These are phyloP conservation scores for Neurospora tetrasperma DNA, from an alignment of 495 filamentous ascomycete species.

Conservation along the genomic window DNA sequence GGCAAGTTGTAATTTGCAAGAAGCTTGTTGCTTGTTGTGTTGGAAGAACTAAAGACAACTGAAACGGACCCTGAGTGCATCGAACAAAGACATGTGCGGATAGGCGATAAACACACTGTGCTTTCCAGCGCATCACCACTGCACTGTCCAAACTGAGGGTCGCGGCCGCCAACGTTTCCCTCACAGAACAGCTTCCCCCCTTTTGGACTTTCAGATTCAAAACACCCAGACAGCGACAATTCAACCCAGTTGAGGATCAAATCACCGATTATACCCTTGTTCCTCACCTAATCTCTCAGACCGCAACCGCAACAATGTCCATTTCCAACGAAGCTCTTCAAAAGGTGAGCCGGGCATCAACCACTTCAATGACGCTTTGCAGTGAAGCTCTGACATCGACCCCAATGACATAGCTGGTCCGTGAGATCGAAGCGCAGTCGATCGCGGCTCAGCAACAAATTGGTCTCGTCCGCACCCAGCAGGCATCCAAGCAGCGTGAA, in stretches of 20 bases:
- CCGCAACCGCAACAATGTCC: conserved; percentile 53
- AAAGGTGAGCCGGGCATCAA: conserved; percentile 50
- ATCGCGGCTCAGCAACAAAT: conserved; percentile 86
- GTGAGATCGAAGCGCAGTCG: conserved; percentile 88
- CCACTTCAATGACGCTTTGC: neutral
- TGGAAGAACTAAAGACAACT: neutral
- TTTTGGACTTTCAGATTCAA: neutral
- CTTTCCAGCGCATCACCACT: neutral
- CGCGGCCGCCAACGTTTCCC: neutral
- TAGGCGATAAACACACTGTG: neutral
- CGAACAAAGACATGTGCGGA: neutral
- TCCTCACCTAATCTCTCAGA: neutral
- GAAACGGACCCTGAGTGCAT: too few relatives aligned
- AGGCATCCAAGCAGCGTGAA: conserved; percentile 78
- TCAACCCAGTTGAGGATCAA: neutral
- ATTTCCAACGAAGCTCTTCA: conserved; percentile 92
- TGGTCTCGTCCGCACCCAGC: conserved; percentile 72
- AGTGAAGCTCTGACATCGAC: neutral
- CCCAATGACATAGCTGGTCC: conserved; percentile 55
- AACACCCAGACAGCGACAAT: neutral
- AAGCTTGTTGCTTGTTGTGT: neutral
- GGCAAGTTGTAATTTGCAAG: neutral
- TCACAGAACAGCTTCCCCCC: neutral
- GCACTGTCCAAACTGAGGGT: neutral
- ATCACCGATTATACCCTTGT: neutral